Conservation (phyloP, 1,284 basidiomycete genomes). For the Ustilago nuda region DNA sequence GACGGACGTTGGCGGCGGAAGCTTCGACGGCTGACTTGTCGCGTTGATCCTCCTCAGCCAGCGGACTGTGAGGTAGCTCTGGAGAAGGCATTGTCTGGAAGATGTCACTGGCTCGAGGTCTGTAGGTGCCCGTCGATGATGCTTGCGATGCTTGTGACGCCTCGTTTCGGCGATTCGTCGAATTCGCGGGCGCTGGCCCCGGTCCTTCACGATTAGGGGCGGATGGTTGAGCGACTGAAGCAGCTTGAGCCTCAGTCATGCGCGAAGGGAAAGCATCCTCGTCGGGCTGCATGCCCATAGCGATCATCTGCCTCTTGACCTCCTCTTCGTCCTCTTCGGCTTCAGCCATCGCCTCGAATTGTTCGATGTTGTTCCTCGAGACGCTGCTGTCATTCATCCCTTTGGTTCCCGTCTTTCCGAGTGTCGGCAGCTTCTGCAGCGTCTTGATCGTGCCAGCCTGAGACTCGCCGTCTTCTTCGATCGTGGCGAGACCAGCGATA, state of each 20-base stretch:
- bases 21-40: background rate
- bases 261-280: constrained; percentile 40
- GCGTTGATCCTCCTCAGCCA: background rate
- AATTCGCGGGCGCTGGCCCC: constrained; percentile 7
- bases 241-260: background rate
- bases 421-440: constrained; percentile 39
- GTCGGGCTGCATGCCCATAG: constrained; percentile 54
- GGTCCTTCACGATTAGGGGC: background rate
- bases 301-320: constrained; percentile 51
- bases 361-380: constrained; percentile 52
- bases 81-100: constrained; percentile 20
- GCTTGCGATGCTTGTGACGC: constrained; percentile 29
- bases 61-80: background rate
- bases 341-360: constrained; percentile 57
- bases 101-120: constrained; percentile 52
- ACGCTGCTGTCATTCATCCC: constrained; percentile 46
- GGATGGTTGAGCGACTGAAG: background rate
- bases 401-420: constrained; percentile 41
- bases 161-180: constrained; percentile 17
- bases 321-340: constrained; percentile 57
- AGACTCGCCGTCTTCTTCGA: constrained; percentile 60
- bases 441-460: constrained; percentile 59
- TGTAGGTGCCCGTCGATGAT: constrained; percentile 23
- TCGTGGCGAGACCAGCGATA: constrained; percentile 54
- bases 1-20: background rate